Evolutionary conservation across 257 asterid genomes (phyloP), one percentile per base, ranked within the genome.

Genomic region (Solanum ossicruentum): DNA sequence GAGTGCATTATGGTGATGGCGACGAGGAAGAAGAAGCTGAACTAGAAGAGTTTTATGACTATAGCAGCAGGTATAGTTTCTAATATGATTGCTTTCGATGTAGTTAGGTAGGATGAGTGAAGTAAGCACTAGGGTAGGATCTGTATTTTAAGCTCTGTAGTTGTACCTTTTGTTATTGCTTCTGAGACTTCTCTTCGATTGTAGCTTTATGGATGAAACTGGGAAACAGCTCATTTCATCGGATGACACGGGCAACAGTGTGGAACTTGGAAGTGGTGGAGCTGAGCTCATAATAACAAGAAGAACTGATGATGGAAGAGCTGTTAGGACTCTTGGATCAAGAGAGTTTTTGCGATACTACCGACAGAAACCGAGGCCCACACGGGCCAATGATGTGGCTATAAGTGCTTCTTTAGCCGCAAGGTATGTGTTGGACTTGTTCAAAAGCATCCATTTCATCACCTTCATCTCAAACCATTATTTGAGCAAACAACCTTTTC

Each of bases 1-100:
- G 94, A 86, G 97, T 97, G 89, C 98, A 90, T 84, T 97, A 93
- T 63, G 99, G 99, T 83, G 99, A 96, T 88, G 98, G 98, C 2
- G 93, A 89, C 82, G 98, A 94, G 78, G 99, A 97, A 7, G 99
- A 97, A 88, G 99, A 97, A 90, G 98, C 92, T 26, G 99, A 97
- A 84, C 82, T 97, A 28, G 99, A 97, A 85, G 99, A 93, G 41
- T 97, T 97, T 81, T 97, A 97, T 82, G 99, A 97, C 86, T 97
- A 95, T 87, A 94, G 96, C 87, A 97, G 97, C 98, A 97, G 98
- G 98, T 96, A 84, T 82, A 13, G 28, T 83, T 75, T 83, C 65
- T 83, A 20, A 66, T 5, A 23, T 26, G 10, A 12, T 69, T 28
- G 28, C 26, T 83, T 18, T 52, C 28, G 7, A 20, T 36, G 85